Conservation (phyloP, 2,329 filamentous ascomycete species). For the Exophiala phaeomuriformis region DNA sequence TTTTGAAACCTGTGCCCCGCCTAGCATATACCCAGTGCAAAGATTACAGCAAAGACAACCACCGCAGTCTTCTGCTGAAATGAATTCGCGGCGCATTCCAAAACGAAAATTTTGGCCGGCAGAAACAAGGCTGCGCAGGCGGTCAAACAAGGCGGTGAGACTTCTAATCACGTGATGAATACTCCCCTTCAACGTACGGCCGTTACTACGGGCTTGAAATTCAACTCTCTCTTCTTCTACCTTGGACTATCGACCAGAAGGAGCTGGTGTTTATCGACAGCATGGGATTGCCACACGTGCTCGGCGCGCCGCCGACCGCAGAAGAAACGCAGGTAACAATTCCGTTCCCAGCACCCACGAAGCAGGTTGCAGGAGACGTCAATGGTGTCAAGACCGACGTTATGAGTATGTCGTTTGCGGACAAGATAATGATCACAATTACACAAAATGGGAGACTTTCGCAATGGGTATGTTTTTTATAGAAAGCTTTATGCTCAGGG, state of each 20-base stretch:
- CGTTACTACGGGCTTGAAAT: background rate
- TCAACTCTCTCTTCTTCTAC: background rate
- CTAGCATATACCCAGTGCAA: background rate
- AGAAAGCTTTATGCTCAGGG: slow-evolving; percentile 5
- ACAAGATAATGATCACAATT: slow-evolving; percentile 86
- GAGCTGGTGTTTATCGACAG: background rate
- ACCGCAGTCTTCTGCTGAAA: too few species aligned
- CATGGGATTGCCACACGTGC: slow-evolving; percentile 17
- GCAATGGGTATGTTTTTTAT: slow-evolving; percentile 66
- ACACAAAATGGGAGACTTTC: slow-evolving; percentile 77
- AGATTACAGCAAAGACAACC: too few species aligned
- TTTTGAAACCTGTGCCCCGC: background rate
- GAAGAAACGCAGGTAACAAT: slow-evolving; percentile 29
- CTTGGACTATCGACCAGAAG: background rate
- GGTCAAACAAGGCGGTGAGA: slow-evolving; percentile 6
- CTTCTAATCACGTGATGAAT: background rate
- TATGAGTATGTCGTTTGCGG: slow-evolving; percentile 65
- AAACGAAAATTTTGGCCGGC: slow-evolving; percentile 7
- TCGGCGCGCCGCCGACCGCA: slow-evolving; percentile 13
- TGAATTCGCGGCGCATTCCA: background rate
- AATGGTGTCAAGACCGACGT: slow-evolving; percentile 65
- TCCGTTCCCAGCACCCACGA: slow-evolving; percentile 63
- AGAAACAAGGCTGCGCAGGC: slow-evolving; percentile 3
- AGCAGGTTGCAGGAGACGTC: slow-evolving; percentile 54
- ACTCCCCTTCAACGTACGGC: background rate